Evolutionary conservation across 1,284 basidiomycete genomes (phyloP), one percentile per base, ranked within the genome.

Genomic region (Trichosporon faecale): DNA sequence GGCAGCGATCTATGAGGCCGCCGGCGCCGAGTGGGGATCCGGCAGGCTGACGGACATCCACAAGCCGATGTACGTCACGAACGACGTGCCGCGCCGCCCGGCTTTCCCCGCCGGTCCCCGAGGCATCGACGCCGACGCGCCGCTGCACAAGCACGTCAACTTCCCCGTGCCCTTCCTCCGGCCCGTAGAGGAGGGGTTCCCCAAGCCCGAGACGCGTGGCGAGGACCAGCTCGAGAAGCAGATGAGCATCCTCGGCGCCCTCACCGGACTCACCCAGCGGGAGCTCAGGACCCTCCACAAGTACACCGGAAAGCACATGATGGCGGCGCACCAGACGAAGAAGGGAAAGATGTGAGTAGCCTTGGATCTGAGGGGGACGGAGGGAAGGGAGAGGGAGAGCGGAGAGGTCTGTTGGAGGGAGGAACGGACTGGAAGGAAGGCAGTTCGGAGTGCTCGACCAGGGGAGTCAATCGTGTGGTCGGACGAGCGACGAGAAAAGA

Each of bases 291-390:
- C 70, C 0, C 69, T 84, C 71, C 75, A 76, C 66, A 72, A 77
- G 66, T 80, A 76, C 67, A 77, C 75, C 18, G 76, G 82, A 3
- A 76, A 76, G 18, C 33, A 75, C 60, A 78, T 77, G 72, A 72
- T 78, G n/a, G 83, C 83, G 23, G 75, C 76, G 11, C 79, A 84
- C 68, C 83, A 83, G 83, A 84, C 82, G 2, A 82, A 80, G 72
- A 82, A 82, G 76, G 84, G 84, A 18, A 80, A 81, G 70, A 79
- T 80, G 82, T 83, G 74, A 75, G 83, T 79, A 44, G 12, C 14
- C 9, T 7, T 5, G 9, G 49, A n/a, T 14, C 27, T 33, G 29
- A 27, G 5, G 66, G 60, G 25, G 29, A 29, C 4, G 63, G 46
- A n/a, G 8, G 44, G 23, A 12, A 5, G n/a, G 21, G 29, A 7